Base-by-base conservation (phyloP, 306 rosid species). In the Trifolium subterraneum region DNA sequence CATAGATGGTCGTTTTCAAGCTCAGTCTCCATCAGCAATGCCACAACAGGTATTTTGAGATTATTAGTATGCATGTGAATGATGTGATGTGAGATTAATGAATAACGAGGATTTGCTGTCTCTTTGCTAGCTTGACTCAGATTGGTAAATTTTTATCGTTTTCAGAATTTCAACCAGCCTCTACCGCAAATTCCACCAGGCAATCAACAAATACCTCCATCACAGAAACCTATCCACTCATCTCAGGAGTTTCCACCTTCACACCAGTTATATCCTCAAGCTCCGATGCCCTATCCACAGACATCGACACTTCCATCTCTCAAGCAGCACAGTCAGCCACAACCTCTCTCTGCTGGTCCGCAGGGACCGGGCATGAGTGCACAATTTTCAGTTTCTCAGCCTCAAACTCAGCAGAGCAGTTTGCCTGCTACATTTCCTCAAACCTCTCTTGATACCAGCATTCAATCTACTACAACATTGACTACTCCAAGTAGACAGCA, bases 241-340 rank as follows among this genome's bases (percentile, higher is more conserved):
- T 90, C 97, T 39, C 93, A 87, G 86, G 87, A 87, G 62, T 65
- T 89, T 71, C 92, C 90, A 59, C 83, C 93, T 72, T 74, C 93
- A 54, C 74, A 67, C 76, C 96, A 82, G 65, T 77, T 77, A 64
- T 73, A 78, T 79, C 84, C 88, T 68, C 92, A 86, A 79, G 71
- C 76, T 48, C 79, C 87, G 3, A 77, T 83, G 48, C 76, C 96
- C 72, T 87, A 88, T 80, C 75, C 91, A 2, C 91, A 83, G 45
- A 62, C 80, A 20, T 87, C 85, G 14, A 59, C 92, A 39, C 68
- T 62, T 62, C 75, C 89, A 82, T 72, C 88, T 63, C 41, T 78
- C 58, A 84, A 82, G 68, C 96, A 79, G 85, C 89, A 54, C 76
- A 87, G 88, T 81, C 94, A 84, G 73, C 87, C 86, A 27, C 96